Conservation (phyloP, 805 yeast species). For the Starmera dryadoides region DNA sequence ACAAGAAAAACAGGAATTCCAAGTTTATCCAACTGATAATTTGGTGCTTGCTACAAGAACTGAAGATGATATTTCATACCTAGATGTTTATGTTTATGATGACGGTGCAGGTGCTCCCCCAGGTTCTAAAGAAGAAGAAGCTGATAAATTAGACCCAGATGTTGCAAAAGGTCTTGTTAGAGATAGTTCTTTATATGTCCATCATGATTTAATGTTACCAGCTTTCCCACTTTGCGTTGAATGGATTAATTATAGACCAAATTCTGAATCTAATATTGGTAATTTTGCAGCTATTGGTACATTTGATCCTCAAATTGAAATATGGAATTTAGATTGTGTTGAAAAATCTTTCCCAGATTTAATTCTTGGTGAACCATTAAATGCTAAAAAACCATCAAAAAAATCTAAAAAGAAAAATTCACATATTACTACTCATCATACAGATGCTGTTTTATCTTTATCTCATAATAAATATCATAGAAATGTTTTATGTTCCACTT, state of each 20-base stretch:
- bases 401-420: constrained; percentile 46
- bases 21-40: constrained; percentile 85
- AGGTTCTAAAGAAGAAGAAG: constrained; percentile 57
- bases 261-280: constrained; percentile 48
- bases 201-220: constrained; percentile 95
- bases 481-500: constrained; percentile 84
- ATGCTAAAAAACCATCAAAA: constrained; percentile 28
- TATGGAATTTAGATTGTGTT: constrained; percentile 90
- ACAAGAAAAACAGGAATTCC: constrained; percentile 80
- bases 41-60: constrained; percentile 88
- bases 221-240: constrained; percentile 95
- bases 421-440: constrained; percentile 71
- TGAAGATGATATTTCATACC: constrained; percentile 87
- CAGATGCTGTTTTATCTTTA: constrained; percentile 87
- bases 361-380: constrained; percentile 74
- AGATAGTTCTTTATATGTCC: constrained; percentile 78
- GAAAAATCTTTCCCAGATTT: constrained; percentile 94
- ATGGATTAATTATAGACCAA: constrained; percentile 80
- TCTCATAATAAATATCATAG: constrained; percentile 77
- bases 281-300: constrained; percentile 96
- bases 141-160: constrained; percentile 60
- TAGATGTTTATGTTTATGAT: constrained; percentile 92
- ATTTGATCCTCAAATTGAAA: constrained; percentile 94
- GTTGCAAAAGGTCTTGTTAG: constrained; percentile 67
- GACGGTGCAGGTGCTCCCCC: constrained; percentile 84